A percentile compares a stretch with the other conserved stretches of the same genome.
Conservation (phyloP, 768 basidiomycete genomes). For the Pleurotus pulmonarius region DNA sequence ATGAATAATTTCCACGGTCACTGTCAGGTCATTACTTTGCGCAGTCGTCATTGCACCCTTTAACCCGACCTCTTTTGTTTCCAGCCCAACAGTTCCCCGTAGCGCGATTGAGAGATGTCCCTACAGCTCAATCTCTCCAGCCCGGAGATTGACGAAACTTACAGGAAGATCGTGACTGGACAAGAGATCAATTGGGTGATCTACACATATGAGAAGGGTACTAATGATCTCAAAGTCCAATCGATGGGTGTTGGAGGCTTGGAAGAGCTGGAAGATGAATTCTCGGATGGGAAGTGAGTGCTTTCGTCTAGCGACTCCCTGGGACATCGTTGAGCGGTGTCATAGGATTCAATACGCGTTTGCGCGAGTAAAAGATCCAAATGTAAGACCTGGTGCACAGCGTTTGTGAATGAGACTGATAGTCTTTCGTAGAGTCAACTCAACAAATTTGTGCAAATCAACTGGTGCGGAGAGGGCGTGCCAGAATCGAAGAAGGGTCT, state of each 20-base stretch:
- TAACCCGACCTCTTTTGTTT: not conserved
- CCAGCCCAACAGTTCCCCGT: no score
- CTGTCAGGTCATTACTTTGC: not conserved
- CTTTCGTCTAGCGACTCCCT: constrained; percentile 7
- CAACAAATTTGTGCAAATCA: constrained; percentile 91
- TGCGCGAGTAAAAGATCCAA: constrained; percentile 78
- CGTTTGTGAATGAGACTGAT: constrained; percentile 4
- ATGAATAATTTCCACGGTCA: not conserved
- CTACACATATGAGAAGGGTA: constrained; percentile 71
- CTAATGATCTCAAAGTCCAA: constrained; percentile 87
- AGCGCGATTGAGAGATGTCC: constrained; percentile 50
- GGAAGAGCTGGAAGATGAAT: constrained; percentile 90
- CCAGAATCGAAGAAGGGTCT: constrained; percentile 90
- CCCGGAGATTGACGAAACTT: constrained; percentile 67
- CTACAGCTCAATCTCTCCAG: constrained; percentile 77
- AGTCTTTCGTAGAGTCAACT: constrained; percentile 58
- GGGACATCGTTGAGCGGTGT: constrained; percentile 1
- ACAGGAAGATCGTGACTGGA: constrained; percentile 68
- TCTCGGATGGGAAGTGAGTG: constrained; percentile 84
- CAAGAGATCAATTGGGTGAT: constrained; percentile 73
- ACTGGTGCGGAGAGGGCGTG: constrained; percentile 97
- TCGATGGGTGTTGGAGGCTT: constrained; percentile 82
- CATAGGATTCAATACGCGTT: constrained; percentile 92
- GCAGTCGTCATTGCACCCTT: not conserved
- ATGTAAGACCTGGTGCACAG: constrained; percentile 38